Base-by-base conservation (phyloP, 208 protist species). In the Leptomonas pyrrhocoris region DNA sequence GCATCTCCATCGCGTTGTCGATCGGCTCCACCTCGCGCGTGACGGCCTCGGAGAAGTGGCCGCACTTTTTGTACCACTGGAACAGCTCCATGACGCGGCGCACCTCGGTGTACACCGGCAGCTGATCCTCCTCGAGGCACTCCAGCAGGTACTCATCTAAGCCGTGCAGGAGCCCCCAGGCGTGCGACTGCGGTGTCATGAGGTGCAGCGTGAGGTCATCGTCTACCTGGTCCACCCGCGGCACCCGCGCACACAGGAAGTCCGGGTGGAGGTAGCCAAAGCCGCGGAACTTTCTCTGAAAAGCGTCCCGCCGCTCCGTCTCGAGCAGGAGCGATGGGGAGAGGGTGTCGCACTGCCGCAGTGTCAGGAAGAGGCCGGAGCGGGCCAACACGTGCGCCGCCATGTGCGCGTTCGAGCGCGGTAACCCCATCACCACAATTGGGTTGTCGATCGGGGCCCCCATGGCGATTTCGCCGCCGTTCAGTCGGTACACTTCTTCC, bases 121-220 rank as follows among this genome's bases (percentile, higher is more conserved):
- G 77, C 68, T 97, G 92, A 66, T 94, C 88, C 69, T 95, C 88
- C 68, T 95, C 83, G 62, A 97, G 65, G 49, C 84, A 92, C 66
- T 97, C 86, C 21, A 95, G 84, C 50, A 97, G 77, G 76, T 95
- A 92, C 50, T 92, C 88, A 61, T 97, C 92, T 54, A 97, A 70
- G n/a, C 92, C 92, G 66, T 94, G 88, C 27, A 97, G 80, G 27
- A 97, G 70, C 8, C 92, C 92, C 90, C 89, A 97, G 28, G 92
- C 86, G 71, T 88, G 87, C 11, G 86, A 95, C 74, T 92, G 85
- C 38, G 92, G 92, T 30, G 82, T 92, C 85, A 94, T 88, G 38
- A 95, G 85, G 31, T 97, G 89, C 48, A 97, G 54, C 2, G 80
- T 86, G 16, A 97, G 68, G 74, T 97, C 92, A 64, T 97, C 89